Conservation (phyloP, 805 yeast genomes). For the Candida schatavii region DNA sequence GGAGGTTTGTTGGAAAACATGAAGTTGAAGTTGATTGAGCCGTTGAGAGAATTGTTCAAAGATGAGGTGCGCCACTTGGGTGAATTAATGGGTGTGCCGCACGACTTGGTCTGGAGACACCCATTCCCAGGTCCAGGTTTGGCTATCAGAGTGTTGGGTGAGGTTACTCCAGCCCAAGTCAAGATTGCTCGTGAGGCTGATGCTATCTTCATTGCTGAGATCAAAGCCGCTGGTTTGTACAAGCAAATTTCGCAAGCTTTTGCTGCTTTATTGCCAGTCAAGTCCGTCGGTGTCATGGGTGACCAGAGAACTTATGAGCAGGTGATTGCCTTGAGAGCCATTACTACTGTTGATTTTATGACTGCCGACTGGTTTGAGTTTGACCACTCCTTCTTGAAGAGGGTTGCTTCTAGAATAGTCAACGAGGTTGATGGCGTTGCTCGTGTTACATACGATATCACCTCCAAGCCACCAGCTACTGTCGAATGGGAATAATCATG, state of each 20-base stretch:
- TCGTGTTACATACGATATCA: conserved; percentile 96
- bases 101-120: conserved; percentile 98
- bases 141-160: conserved; percentile 97
- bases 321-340: conserved; percentile 97
- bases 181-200: conserved; percentile 98
- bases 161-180: conserved; percentile 89
- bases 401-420: conserved; percentile 91
- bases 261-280: conserved; percentile 94
- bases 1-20: conserved; percentile 97
- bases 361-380: conserved; percentile 99
- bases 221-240: conserved; percentile 88
- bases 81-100: conserved; percentile 90
- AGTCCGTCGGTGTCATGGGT: conserved; percentile 99
- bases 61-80: conserved; percentile 98
- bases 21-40: conserved; percentile 98
- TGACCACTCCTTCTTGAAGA: conserved; percentile 88
- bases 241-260: conserved; percentile 94
- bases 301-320: conserved; percentile 99
- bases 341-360: conserved; percentile 97
- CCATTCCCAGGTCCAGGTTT: conserved; percentile 99
- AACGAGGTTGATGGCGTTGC: conserved; percentile 99
- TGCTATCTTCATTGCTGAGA: conserved; percentile 92
- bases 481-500: conserved; percentile 91
- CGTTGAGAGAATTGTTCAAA: conserved; percentile 96
- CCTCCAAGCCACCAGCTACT: conserved; percentile 99